Evolutionary conservation across 352 stramenopile species (phyloP).

Genomic region (Globisporangium nagaii): DNA sequence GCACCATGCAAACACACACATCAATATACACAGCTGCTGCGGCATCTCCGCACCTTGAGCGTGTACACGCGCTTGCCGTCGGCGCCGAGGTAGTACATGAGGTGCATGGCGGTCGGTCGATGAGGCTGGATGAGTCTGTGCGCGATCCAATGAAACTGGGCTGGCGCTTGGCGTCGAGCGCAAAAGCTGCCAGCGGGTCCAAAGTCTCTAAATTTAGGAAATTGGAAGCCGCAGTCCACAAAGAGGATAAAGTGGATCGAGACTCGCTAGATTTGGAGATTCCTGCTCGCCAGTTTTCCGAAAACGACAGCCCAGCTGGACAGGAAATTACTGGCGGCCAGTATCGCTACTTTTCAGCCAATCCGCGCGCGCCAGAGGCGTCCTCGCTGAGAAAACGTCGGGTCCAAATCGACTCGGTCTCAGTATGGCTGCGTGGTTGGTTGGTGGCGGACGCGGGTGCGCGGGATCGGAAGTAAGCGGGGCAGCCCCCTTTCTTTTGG

Average conservation of each 20-base stretch:
- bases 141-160: not conserved
- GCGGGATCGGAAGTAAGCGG: no score
- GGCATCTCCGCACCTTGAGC: constrained; percentile 88
- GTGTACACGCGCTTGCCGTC: constrained; percentile 98
- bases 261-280: no score
- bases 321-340: no score
- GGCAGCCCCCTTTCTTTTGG: constrained; percentile 8
- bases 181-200: not conserved
- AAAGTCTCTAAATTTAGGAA: constrained; percentile 5
- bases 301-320: no score
- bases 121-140: not conserved
- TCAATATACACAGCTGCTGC: not conserved
- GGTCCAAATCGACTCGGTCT: constrained; percentile 13
- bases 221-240: no score
- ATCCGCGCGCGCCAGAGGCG: no score
- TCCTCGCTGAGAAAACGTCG: constrained; percentile 7
- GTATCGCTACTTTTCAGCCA: no score
- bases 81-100: constrained; percentile 98
- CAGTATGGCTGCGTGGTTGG: constrained; percentile 24
- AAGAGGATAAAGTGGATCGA: no score
- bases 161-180: not conserved
- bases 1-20: not conserved
- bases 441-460: constrained; percentile 27
- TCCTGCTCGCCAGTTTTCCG: no score
- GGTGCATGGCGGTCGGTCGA: constrained; percentile 90